Evolutionary conservation across 495 filamentous ascomycete genomes (phyloP).

Genomic region (Daldinia vernicosa): DNA sequence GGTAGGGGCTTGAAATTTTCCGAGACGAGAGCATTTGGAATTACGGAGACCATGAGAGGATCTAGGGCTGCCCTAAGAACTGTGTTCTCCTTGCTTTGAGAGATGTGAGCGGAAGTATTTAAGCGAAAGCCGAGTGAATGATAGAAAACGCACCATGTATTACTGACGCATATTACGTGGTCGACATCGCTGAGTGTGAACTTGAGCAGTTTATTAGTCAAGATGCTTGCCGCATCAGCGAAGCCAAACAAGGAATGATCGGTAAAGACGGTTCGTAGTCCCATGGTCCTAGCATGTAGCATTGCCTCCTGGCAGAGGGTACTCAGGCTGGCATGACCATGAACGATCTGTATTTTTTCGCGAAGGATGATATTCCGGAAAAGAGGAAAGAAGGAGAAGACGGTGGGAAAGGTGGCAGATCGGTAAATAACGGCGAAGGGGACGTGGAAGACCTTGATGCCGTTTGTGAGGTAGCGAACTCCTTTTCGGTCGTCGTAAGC

Average conservation of each 20-base stretch:
- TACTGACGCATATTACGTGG: constrained; percentile 96
- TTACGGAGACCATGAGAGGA: constrained; percentile 95
- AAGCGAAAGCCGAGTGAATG: background rate
- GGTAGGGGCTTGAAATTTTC: constrained; percentile 85
- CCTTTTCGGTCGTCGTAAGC: constrained; percentile 92
- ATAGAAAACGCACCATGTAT: constrained; percentile 78
- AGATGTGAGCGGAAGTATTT: constrained; percentile 9
- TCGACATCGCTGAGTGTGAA: constrained; percentile 97
- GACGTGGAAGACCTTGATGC: constrained; percentile 97
- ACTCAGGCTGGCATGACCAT: constrained; percentile 92
- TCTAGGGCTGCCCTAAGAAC: constrained; percentile 94
- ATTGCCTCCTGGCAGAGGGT: constrained; percentile 95
- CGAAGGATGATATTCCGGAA: constrained; percentile 95
- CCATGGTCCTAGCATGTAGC: constrained; percentile 95
- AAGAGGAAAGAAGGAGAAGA: constrained; percentile 97
- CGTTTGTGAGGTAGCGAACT: constrained; percentile 96
- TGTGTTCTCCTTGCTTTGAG: constrained; percentile 87
- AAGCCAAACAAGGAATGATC: constrained; percentile 99
- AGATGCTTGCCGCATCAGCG: constrained; percentile 92
- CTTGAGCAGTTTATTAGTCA: constrained; percentile 96
- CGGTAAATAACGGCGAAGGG: constrained; percentile 96
- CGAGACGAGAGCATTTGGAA: constrained; percentile 96
- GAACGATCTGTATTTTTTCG: constrained; percentile 94
- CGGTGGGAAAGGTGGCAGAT: constrained; percentile 92
- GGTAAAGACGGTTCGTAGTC: constrained; percentile 92